phyloP scores from a whole-genome alignment of 768 basidiomycete species.

The Trametes coccinea region DNA sequence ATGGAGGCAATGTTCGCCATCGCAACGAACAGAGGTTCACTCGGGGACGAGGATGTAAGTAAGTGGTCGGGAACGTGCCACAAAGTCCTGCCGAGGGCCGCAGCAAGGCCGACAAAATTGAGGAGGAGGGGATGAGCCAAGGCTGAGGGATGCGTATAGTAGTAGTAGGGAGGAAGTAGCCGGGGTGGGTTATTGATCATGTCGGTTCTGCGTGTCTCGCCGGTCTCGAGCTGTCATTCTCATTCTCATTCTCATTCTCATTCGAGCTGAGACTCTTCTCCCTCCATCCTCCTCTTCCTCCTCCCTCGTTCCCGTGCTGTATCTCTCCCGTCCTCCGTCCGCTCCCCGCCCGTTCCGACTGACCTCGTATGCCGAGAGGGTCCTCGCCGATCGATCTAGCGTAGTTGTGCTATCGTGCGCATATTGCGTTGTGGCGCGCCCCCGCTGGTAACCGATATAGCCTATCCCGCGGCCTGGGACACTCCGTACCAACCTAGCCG shows the following conservation, averaged over 20 bases:
- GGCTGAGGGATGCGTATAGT: too few relatives aligned
- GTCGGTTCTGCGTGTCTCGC: background rate
- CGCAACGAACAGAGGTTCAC: too few relatives aligned
- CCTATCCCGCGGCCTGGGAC: conserved; percentile 17
- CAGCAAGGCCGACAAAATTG: background rate
- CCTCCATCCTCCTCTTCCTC: background rate
- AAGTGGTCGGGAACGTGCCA: too few relatives aligned
- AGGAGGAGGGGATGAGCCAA: background rate
- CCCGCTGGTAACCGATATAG: conserved; percentile 19
- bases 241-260: background rate
- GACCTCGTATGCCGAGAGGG: background rate
- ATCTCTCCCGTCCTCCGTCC: background rate
- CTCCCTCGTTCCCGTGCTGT: background rate
- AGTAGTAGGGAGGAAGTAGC: background rate
- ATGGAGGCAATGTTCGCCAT: too few relatives aligned
- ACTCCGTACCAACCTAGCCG: conserved; percentile 3
- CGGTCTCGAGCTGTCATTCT: background rate
- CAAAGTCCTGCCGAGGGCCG: too few relatives aligned
- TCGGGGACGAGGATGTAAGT: too few relatives aligned
- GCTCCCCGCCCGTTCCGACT: background rate
- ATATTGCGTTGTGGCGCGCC: conserved; percentile 20
- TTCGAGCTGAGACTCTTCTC: background rate
- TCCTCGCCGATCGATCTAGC: conserved; percentile 14
- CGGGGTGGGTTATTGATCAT: background rate
- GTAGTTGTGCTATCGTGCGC: conserved; percentile 7